Evolutionary conservation across 2,329 filamentous ascomycete species (phyloP).

Genomic region (Cladobotryum protrusum): DNA sequence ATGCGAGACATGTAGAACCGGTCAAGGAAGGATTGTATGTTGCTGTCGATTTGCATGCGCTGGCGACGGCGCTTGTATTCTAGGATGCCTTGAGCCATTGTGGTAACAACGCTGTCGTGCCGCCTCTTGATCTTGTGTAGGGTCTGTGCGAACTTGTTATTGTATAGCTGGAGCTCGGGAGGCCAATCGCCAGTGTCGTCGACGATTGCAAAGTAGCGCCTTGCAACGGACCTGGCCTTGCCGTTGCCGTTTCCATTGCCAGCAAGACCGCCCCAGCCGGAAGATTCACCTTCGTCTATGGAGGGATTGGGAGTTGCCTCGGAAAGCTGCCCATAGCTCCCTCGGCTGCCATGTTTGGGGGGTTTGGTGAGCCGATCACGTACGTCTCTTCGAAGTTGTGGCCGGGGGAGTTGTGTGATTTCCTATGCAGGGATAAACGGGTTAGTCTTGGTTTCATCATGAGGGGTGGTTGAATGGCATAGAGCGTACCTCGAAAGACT

Average conservation of each 20-base stretch:
- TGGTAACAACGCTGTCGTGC: slow-evolving; percentile 96
- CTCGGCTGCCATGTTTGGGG: slow-evolving; percentile 47
- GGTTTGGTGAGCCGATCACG: slow-evolving; percentile 72
- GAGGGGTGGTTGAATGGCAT: slow-evolving; percentile 4
- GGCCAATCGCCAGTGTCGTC: slow-evolving; percentile 90
- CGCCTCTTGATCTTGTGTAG: slow-evolving; percentile 91
- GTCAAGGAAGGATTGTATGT: slow-evolving; percentile 95
- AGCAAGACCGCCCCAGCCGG: slow-evolving; percentile 45
- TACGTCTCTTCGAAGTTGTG: slow-evolving; percentile 67
- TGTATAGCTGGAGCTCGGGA: slow-evolving; percentile 89
- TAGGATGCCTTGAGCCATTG: slow-evolving; percentile 93
- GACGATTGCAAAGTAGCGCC: slow-evolving; percentile 79
- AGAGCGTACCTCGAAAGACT: slow-evolving; percentile 85
- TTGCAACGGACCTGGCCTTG: slow-evolving; percentile 43
- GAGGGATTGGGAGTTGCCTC: slow-evolving; percentile 88
- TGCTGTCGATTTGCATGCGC: slow-evolving; percentile 96
- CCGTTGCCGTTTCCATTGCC: slow-evolving; percentile 41
- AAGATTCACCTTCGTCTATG: slow-evolving; percentile 76
- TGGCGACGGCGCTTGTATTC: slow-evolving; percentile 97
- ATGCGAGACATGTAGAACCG: slow-evolving; percentile 99
- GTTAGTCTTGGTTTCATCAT: slow-evolving; percentile 2
- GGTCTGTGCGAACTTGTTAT: slow-evolving; percentile 80
- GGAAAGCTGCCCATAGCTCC: slow-evolving; percentile 64
- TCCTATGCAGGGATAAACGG: slow-evolving; percentile 49
- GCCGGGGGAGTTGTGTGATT: slow-evolving; percentile 80